Evolutionary conservation across 257 asterid genomes (phyloP), one percentile per base, ranked within the genome.

Genomic region (Gentiana macrophylla): DNA sequence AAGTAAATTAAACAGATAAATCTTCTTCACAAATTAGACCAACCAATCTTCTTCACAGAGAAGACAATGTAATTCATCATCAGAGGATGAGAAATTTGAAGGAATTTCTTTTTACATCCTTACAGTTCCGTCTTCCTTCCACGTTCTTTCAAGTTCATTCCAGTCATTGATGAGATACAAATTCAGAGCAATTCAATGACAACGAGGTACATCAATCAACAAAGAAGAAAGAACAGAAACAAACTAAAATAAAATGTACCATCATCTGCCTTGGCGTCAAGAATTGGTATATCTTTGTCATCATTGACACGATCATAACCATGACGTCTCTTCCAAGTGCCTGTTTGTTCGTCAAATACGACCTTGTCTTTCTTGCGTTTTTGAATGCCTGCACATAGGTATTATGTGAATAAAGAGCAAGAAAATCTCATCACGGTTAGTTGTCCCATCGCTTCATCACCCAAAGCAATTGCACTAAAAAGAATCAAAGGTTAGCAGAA

Each of bases 231-330:
- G 44, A n/a, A n/a, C 36, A 60, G 37, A 35, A 45, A 37, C 13
- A 56, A 8, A 52, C 52, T 34, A 49, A 47, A 35, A 51, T 34
- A 49, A 47, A 35, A 54, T 0, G 66, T 74, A 91, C 98, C 96
- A 67, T 92, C 97, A 61, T 79, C 75, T 72, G 60, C 74, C 83
- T 92, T 89, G 69, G 99, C 99, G 73, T 85, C 97, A 49, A 92
- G 84, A 66, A 92, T 80, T 24, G 99, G 97, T 64, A 88, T 50
- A 76, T 92, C 91, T 0, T 76, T 89, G 67, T 88, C 95, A 72
- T 92, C 99, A 70, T 82, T 84, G 46, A 92, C 83, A 6, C 95
- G 91, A 67, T 80, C 97, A 56, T 88, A 92, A 56, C 99, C 99
- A 72, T 88, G 80, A 37, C 82, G 84, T 50, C 99, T 78, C 72